Evolutionary conservation across 2,329 filamentous ascomycete species (phyloP).

Genomic region (Trichoderma citrinoviride): DNA sequence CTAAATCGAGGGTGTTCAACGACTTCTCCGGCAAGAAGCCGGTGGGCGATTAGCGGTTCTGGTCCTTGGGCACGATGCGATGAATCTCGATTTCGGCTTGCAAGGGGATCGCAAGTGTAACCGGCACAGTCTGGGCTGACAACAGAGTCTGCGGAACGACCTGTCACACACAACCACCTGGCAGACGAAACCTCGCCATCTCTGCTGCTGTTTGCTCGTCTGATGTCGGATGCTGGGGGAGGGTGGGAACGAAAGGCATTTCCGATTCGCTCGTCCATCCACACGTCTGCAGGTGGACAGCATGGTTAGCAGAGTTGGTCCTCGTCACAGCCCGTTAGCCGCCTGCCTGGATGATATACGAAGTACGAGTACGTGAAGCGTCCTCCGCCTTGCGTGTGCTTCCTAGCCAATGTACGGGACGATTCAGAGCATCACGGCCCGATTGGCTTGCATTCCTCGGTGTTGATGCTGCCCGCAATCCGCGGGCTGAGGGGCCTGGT

Average conservation of each 20-base stretch:
- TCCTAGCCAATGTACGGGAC: background rate
- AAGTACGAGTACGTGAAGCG: background rate
- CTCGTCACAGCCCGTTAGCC: background rate
- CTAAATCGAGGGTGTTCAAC: background rate
- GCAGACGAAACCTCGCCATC: background rate
- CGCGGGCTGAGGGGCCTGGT: background rate
- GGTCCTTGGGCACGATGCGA: background rate
- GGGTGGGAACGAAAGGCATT: background rate
- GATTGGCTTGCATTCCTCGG: background rate
- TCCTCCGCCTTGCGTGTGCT: background rate
- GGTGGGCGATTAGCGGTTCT: background rate
- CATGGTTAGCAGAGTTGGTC: background rate
- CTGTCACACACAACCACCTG: background rate
- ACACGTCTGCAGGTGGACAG: background rate
- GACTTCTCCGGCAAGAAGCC: background rate
- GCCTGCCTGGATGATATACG: background rate
- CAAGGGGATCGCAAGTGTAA: background rate
- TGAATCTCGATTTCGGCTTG: background rate
- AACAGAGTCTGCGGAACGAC: background rate
- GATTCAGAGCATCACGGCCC: background rate
- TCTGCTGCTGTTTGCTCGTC: background rate
- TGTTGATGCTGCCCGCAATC: background rate
- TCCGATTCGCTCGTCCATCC: slow-evolving; percentile 3
- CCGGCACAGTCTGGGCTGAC: slow-evolving; percentile 7
- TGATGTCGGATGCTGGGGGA: background rate